A percentile compares a stretch with the other conserved stretches of the same genome.
phyloP scores from a whole-genome alignment of 805 yeast genomes.

The Ogataea degrootiae region DNA sequence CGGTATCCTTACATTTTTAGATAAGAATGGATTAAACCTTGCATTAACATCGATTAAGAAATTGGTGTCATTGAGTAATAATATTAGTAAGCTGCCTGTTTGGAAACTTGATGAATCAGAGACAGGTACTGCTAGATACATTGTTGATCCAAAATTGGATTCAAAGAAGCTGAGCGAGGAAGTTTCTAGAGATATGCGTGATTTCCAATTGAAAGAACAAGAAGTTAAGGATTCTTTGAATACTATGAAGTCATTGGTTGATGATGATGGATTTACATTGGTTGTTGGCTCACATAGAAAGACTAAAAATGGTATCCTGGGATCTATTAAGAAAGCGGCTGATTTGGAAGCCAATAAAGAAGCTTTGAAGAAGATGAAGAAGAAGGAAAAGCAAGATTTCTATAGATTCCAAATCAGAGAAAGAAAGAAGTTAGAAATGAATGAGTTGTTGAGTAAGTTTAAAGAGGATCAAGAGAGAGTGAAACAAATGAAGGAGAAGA shows the following conservation, averaged over 20 bases:
- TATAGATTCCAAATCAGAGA: slow-evolving; percentile 96
- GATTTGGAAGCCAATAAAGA: slow-evolving; percentile 31
- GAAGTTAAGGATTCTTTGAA: slow-evolving; percentile 52
- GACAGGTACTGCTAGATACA: slow-evolving; percentile 38
- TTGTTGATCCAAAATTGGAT: slow-evolving; percentile 41
- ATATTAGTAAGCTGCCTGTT: slow-evolving; percentile 23
- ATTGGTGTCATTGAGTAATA: slow-evolving; percentile 24
- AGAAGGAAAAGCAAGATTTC: slow-evolving; percentile 82
- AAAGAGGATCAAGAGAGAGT: slow-evolving; percentile 89
- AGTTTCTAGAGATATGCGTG: slow-evolving; percentile 57
- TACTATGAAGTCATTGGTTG: slow-evolving; percentile 59
- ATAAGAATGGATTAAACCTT: slow-evolving; percentile 58
- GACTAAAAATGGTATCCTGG: slow-evolving; percentile 67
- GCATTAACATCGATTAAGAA: slow-evolving; percentile 63
- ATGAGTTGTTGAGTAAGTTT: slow-evolving; percentile 75
- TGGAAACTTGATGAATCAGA: slow-evolving; percentile 36
- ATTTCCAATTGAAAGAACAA: slow-evolving; percentile 68
- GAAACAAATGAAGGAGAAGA: slow-evolving; percentile 69
- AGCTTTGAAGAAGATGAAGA: slow-evolving; percentile 50
- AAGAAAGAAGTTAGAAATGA: slow-evolving; percentile 87
- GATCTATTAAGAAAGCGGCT: slow-evolving; percentile 33
- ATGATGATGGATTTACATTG: slow-evolving; percentile 90
- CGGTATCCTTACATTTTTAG: slow-evolving; percentile 71
- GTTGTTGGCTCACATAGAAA: slow-evolving; percentile 87
- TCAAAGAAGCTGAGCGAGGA: slow-evolving; percentile 46